A percentile compares a stretch with the other conserved stretches of the same genome.
Evolutionary conservation across 2,329 filamentous ascomycete species (phyloP).

Genomic region (Cladosporium sp.): DNA sequence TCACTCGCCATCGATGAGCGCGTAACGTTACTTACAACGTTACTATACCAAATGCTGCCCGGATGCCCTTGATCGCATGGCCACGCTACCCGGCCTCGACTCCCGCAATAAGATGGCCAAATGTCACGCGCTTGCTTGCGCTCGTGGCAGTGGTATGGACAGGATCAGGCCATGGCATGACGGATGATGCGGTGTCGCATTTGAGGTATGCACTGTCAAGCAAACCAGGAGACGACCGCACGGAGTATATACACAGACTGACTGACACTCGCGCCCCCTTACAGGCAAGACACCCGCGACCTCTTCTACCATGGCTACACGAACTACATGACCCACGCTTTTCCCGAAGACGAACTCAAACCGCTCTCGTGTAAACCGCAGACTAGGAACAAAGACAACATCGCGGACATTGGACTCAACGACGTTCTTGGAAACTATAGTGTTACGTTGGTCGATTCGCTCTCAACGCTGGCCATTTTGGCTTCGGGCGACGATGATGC

Average conservation of each 20-base stretch:
- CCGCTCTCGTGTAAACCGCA: slow-evolving; percentile 81
- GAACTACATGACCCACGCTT: slow-evolving; percentile 91
- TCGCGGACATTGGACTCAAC: slow-evolving; percentile 79
- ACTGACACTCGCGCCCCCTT: neutral
- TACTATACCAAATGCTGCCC: slow-evolving; percentile 12
- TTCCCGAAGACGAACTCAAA: slow-evolving; percentile 91
- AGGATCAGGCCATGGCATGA: slow-evolving; percentile 40
- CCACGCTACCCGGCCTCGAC: slow-evolving; percentile 17
- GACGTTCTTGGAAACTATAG: slow-evolving; percentile 97
- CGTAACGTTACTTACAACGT: slow-evolving; percentile 6
- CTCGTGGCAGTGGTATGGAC: slow-evolving; percentile 30
- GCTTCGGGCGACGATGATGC: slow-evolving; percentile 59
- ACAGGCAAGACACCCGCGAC: slow-evolving; percentile 49
- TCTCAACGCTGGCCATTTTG: slow-evolving; percentile 89
- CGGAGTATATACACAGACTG: neutral
- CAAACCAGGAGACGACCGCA: neutral
- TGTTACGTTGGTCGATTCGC: slow-evolving; percentile 87
- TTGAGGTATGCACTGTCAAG: slow-evolving; percentile 31
- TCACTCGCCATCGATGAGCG: slow-evolving; percentile 7
- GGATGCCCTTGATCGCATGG: slow-evolving; percentile 26
- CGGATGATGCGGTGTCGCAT: slow-evolving; percentile 36
- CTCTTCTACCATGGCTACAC: slow-evolving; percentile 98
- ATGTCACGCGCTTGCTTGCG: slow-evolving; percentile 30
- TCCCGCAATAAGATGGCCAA: slow-evolving; percentile 32
- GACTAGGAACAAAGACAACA: slow-evolving; percentile 76